These are phyloP conservation scores for Colletotrichum brevisporum DNA, from an alignment of 2,329 filamentous ascomycete species.

Conservation along the genomic window DNA sequence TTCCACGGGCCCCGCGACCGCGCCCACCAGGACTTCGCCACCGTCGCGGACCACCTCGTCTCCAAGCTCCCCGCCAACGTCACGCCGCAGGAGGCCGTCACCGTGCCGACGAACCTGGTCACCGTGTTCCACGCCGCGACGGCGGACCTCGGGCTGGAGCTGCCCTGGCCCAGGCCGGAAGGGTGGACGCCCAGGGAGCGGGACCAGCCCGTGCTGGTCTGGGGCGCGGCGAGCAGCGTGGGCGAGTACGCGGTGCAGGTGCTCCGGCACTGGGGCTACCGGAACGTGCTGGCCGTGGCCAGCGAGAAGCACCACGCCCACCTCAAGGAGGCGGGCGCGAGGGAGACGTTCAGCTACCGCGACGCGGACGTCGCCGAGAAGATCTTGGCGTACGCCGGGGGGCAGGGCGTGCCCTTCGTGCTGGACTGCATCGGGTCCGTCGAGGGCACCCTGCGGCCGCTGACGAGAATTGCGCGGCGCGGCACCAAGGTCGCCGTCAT, in stretches of 20 bases:
- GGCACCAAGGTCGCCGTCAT: conserved; percentile 70
- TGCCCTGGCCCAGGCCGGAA: conserved; percentile 69
- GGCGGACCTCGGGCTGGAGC: conserved; percentile 64
- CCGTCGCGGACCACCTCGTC: conserved; percentile 63
- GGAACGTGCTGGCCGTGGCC: conserved; percentile 62
- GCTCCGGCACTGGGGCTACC: conserved; percentile 66
- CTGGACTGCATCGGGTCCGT: conserved; percentile 70
- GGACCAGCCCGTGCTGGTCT: conserved; percentile 60
- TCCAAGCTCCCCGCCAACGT: conserved; percentile 60
- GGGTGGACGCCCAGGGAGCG: conserved; percentile 52
- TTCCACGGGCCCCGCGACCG: conserved; percentile 64
- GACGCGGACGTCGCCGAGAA: conserved; percentile 52
- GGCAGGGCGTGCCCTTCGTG: conserved; percentile 57
- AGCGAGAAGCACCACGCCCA: conserved; percentile 61
- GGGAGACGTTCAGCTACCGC: conserved; percentile 63
- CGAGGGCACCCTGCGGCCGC: conserved; percentile 59
- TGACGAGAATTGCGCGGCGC: conserved; percentile 63
- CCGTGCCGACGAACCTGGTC: conserved; percentile 70
- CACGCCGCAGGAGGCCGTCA: conserved; percentile 62
- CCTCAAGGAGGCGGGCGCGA: conserved; percentile 59
- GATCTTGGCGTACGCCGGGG: conserved; percentile 48
- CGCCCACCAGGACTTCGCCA: conserved; percentile 69
- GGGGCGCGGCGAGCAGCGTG: conserved; percentile 68
- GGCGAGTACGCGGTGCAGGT: conserved; percentile 66
- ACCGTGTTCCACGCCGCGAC: conserved; percentile 70